Evolutionary conservation across 2,329 filamentous ascomycete genomes (phyloP).

Genomic region (Sporothrix mexicana): DNA sequence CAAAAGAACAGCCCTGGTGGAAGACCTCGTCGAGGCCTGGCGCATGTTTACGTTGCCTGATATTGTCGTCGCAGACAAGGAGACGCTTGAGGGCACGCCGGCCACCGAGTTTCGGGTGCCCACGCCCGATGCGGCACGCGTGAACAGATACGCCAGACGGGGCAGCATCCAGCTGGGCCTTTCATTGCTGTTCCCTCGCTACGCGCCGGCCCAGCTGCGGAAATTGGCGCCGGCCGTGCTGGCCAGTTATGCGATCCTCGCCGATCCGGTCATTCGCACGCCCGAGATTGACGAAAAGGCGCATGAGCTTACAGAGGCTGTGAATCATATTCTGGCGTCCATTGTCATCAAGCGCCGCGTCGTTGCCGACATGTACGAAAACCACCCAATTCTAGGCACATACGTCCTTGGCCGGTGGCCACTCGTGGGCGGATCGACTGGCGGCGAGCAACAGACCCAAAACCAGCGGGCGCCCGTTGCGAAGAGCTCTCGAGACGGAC

Average conservation of each 20-base stretch:
- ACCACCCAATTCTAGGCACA: constrained; percentile 36
- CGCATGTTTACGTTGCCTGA: constrained; percentile 47
- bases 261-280: constrained; percentile 43
- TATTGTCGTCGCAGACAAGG: constrained; percentile 33
- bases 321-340: constrained; percentile 38
- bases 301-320: constrained; percentile 40
- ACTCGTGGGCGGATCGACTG: background rate
- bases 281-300: constrained; percentile 37
- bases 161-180: constrained; percentile 43
- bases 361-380: constrained; percentile 38
- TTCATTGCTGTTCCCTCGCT: constrained; percentile 46
- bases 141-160: constrained; percentile 32
- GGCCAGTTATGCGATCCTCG: constrained; percentile 49
- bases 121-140: constrained; percentile 26
- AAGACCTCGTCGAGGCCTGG: constrained; percentile 52
- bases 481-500: background rate
- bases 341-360: constrained; percentile 31
- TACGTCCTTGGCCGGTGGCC: constrained; percentile 39
- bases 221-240: constrained; percentile 46
- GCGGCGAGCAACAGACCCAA: background rate
- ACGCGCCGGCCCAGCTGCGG: constrained; percentile 39
- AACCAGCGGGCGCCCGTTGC: background rate
- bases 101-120: constrained; percentile 35
- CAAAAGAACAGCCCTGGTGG: constrained; percentile 42
- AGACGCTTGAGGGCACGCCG: constrained; percentile 9